Evolutionary conservation across 768 basidiomycete species (phyloP), one percentile per base, ranked within the genome.

Genomic region (Trametes cingulata): DNA sequence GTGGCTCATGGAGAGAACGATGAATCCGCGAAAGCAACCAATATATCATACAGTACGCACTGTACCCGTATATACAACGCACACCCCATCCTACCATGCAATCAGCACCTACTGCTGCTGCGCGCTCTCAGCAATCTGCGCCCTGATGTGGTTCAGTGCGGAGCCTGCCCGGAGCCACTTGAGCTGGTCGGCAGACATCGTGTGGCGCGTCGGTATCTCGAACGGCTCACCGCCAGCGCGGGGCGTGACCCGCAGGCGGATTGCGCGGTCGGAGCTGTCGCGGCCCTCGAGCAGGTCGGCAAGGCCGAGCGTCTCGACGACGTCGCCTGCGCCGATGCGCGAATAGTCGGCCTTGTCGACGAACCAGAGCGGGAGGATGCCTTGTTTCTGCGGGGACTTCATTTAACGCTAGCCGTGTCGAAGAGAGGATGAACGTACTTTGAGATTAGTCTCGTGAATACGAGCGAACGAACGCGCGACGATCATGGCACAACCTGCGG

Each of bases 371-470:
- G 97, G 97, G 19, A 99, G 81, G 50, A 99, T 79, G 35, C 97
- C 97, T 84, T 99, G 97, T 85, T 99, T 99, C 92, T 95, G 35
- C 27, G 59, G 20, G 45, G 27, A 39, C 41, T 66, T 27, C 61
- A 61, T 59, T 42, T 63, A 13, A n/a, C n/a, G n/a, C n/a, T n/a
- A n/a, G n/a, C n/a, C n/a, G n/a, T n/a, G 17, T 37, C 15, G 22
- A 41, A 25, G 13, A 10, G 45, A 22, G 56, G n/a, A 29, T 12
- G n/a, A 27, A 29, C 80, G 39, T 62, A 90, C 93, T 80, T 97
- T 97, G 58, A 98, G 76, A 73, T 98, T 98, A 6, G 95, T 96
- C 77, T 98, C 97, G 71, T 99, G 97, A 51, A 99, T 99, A 51
- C 97, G 89, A 65, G 97, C 97, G 69, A 99, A 98, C 1, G 95